Conservation (phyloP, 192 early-diverging fungal genomes). For the Piromyces sp. region DNA sequence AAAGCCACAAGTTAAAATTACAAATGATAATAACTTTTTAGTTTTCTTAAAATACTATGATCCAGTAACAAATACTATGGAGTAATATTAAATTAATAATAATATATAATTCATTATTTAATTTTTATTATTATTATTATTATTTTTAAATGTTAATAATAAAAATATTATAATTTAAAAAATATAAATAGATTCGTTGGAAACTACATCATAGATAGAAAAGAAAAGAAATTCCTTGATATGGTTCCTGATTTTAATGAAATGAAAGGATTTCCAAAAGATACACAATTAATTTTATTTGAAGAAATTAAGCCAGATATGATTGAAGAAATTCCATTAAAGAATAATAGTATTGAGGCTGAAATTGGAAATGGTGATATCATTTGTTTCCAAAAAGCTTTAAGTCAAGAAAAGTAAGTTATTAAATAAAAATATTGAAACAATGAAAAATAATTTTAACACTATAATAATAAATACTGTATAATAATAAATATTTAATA, state of each 20-base stretch:
- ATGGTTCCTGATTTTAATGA: not conserved
- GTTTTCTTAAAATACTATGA: slow-evolving; percentile 81
- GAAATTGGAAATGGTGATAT: slow-evolving; percentile 94
- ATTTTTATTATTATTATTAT: not conserved
- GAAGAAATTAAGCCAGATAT: slow-evolving; percentile 86
- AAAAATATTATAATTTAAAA: too few species aligned
- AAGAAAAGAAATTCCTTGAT: not conserved
- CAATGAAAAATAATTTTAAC: too few species aligned
- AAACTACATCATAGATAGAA: not conserved
- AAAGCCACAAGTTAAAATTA: not conserved
- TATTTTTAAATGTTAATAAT: not conserved
- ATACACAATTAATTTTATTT: slow-evolving; percentile 2
- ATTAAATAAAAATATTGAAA: not conserved
- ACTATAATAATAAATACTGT: too few species aligned
- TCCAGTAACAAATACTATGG: slow-evolving; percentile 31
- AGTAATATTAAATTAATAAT: too few species aligned
- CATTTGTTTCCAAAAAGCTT: slow-evolving; percentile 54
- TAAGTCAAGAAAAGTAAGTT: slow-evolving; percentile 25
- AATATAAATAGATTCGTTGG: not conserved
- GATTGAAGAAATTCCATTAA: slow-evolving; percentile 59
- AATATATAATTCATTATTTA: too few species aligned
- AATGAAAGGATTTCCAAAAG: not conserved
- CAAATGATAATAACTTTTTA: slow-evolving; percentile 16
- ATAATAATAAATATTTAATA: too few species aligned
- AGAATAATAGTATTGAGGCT: slow-evolving; percentile 41